Evolutionary conservation across 345 rosid species (phyloP).

Genomic region (Boechera divaricarpa): DNA sequence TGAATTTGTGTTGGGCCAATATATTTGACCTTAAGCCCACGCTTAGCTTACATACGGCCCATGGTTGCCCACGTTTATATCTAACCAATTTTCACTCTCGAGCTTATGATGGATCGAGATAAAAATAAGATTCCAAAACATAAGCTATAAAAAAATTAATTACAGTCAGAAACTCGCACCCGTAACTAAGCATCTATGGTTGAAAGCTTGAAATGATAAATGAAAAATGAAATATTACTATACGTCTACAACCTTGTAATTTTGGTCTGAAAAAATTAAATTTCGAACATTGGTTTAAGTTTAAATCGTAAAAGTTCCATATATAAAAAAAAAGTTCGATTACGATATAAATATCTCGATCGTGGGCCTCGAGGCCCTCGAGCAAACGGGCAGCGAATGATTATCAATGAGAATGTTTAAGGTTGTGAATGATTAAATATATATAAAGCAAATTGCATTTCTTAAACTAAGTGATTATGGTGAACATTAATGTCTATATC

Average conservation of each 20-base stretch:
- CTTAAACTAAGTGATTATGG: slow-evolving; percentile 16
- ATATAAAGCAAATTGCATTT: slow-evolving; percentile 12
- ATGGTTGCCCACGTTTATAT: neutral
- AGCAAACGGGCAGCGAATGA: neutral
- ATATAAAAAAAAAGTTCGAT: no score
- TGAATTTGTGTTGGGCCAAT: neutral
- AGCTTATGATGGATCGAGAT: neutral
- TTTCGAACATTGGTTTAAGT: no score
- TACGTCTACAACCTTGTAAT: neutral
- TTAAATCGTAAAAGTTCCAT: no score
- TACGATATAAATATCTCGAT: neutral
- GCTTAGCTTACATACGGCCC: neutral
- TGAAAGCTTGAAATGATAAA: no score
- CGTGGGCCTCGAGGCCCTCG: neutral
- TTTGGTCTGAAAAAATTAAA: no score
- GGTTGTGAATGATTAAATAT: slow-evolving; percentile 1
- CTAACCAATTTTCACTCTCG: neutral
- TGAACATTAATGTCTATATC: neutral
- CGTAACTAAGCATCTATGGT: no score
- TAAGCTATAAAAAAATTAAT: neutral
- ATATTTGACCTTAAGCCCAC: slow-evolving; percentile 25
- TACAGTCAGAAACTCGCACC: no score
- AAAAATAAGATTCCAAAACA: neutral
- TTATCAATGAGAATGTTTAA: slow-evolving; percentile 5
- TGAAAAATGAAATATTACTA: neutral